Base-by-base conservation (phyloP, 129 eudicot species). In the Oenanthe sinensis region DNA sequence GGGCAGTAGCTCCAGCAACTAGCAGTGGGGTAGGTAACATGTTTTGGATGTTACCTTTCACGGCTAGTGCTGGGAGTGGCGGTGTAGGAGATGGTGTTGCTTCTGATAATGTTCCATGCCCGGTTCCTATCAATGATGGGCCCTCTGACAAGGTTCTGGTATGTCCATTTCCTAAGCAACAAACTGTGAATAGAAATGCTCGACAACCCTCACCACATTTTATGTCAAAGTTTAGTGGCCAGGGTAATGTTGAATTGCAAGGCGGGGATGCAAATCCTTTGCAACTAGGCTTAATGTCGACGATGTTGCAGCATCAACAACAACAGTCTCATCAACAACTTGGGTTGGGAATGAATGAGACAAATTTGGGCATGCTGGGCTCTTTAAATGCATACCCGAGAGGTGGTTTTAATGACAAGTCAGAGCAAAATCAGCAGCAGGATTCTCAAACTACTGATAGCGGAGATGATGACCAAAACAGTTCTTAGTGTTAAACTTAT, bases 361-460 rank as follows among this genome's bases (percentile, higher is more conserved):
- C 88, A n/a, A 89, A 89, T 88, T 79, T 91, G 89, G 97, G 97
- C 30, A 86, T 91, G 97, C 77, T 91, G 78, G 94, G 89, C 0
- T 90, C 97, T 48, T 81, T 91, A 0, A 86, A 86, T 80, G 92
- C 92, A 2, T 89, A 86, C 82, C 90, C 96, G 39, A 86, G 91
- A 85, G 88, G 87, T 2, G 93, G 91, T 15, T 63, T 89, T 70
- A 89, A 86, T 80, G 81, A 87, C 88, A 89, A 91, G 72, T 82
- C 89, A 12, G 92, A 87, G 79, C 88, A 87, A 60, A 85, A 80
- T 77, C 86, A 89, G 49, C 87, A 88, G 8, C 92, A 87, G 75
- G 91, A 91, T 62, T 80, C 88, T 75, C 89, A 81, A 58, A 79
- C 81, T 71, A 81, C 88, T 71, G 94, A 89, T 81, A 89, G 92